phyloP scores from a whole-genome alignment of 2,329 filamentous ascomycete genomes.

The Exophiala mesophila region DNA sequence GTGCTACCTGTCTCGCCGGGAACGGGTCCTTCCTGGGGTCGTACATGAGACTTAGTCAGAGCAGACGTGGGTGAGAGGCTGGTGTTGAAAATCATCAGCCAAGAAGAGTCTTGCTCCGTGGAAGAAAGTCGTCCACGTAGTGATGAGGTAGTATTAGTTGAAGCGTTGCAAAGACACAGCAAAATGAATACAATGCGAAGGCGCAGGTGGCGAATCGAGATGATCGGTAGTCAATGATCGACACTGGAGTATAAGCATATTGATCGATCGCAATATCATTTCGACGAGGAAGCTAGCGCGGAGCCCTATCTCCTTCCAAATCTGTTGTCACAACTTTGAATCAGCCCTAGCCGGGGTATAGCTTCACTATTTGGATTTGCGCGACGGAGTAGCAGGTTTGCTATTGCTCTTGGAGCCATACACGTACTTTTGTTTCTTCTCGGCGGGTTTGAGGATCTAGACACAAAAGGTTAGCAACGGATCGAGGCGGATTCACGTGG shows the following conservation, averaged over 20 bases:
- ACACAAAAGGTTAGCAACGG: conserved; percentile 13
- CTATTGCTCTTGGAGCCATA: conserved; percentile 66
- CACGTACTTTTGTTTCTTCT: conserved; percentile 99
- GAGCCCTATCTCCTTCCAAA: conserved; percentile 80
- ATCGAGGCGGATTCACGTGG: background rate
- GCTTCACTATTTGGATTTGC: conserved; percentile 62
- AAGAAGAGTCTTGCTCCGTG: too few species aligned
- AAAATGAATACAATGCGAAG: conserved; percentile 12
- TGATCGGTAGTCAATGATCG: background rate
- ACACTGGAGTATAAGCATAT: conserved; percentile 1
- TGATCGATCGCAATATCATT: conserved; percentile 13
- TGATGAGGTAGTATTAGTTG: conserved; percentile 11
- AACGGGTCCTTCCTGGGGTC: background rate
- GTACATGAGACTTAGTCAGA: background rate
- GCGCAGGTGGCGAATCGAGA: conserved; percentile 8
- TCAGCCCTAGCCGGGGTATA: conserved; percentile 39
- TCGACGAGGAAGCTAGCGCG: conserved; percentile 19
- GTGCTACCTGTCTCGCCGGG: background rate
- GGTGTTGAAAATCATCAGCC: background rate
- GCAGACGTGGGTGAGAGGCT: background rate
- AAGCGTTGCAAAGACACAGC: conserved; percentile 10
- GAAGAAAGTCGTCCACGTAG: conserved; percentile 14
- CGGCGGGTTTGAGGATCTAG: conserved; percentile 96
- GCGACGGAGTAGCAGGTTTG: conserved; percentile 65
- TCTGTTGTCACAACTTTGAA: conserved; percentile 74